Percentiles rank a stretch among this genome's conserved stretches.
phyloP scores from a whole-genome alignment of 495 filamentous ascomycete species.

The Sordaria brevicollis region DNA sequence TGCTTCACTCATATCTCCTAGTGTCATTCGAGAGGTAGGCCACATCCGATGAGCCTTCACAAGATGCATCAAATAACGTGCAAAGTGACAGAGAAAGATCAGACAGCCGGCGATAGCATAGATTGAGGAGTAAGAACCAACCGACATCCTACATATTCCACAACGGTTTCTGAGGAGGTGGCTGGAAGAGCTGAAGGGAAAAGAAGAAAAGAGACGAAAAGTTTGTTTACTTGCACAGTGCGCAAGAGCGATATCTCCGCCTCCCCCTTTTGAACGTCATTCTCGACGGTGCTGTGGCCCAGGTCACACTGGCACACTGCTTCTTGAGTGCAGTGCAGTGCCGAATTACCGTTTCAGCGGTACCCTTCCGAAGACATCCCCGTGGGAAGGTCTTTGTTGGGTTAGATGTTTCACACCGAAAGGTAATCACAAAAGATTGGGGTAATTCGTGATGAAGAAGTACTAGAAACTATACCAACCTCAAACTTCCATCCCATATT shows the following conservation, averaged over 20 bases:
- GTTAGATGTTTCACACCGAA: no score
- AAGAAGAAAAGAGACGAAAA: neutral
- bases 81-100: neutral
- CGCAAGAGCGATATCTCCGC: neutral
- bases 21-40: no score
- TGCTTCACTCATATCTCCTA: no score
- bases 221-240: neutral
- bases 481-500: neutral
- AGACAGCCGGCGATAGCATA: neutral
- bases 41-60: neutral
- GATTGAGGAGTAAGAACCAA: neutral
- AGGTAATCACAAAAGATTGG: no score
- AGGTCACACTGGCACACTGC: neutral
- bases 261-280: neutral
- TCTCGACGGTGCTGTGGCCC: neutral
- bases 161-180: neutral
- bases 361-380: neutral
- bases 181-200: neutral
- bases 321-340: neutral
- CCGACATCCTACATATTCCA: neutral
- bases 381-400: neutral
- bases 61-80: neutral
- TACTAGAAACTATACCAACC: no score
- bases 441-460: neutral
- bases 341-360: neutral